phyloP scores from a whole-genome alignment of 345 rosid genomes.

The Gossypium thurberi region DNA sequence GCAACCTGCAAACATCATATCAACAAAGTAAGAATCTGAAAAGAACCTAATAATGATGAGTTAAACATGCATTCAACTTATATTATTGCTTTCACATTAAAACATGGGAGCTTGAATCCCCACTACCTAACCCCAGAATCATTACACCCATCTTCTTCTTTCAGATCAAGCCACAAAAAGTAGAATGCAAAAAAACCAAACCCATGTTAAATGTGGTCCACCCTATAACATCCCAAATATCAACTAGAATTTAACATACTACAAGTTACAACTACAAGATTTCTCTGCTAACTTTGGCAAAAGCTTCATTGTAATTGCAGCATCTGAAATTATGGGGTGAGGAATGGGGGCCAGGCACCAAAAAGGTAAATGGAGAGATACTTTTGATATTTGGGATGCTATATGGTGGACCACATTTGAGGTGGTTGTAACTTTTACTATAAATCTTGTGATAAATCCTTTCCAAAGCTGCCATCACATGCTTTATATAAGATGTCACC shows the following conservation, averaged over 20 bases:
- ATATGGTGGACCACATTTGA: no score
- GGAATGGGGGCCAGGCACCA: no score
- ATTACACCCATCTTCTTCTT: neutral
- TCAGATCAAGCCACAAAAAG: neutral
- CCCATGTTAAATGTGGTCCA: neutral
- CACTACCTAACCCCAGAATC: neutral
- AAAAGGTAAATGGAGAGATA: no score
- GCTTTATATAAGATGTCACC: no score
- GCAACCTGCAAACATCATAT: constrained; percentile 1
- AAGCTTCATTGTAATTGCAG: neutral
- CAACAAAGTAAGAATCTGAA: constrained; percentile 1
- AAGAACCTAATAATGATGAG: neutral
- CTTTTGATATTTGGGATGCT: no score
- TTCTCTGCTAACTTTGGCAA: neutral
- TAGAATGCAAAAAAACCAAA: neutral
- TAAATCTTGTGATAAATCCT: no score
- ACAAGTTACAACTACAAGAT: neutral
- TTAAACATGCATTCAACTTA: neutral
- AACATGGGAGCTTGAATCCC: neutral
- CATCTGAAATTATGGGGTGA: neutral
- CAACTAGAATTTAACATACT: neutral
- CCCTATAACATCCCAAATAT: neutral
- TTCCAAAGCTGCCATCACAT: neutral
- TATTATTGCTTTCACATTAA: neutral
- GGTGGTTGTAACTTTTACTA: no score